Evolutionary conservation across 176 grass and related monocot species (phyloP).

Genomic region (Bonia amplexicaulis): DNA sequence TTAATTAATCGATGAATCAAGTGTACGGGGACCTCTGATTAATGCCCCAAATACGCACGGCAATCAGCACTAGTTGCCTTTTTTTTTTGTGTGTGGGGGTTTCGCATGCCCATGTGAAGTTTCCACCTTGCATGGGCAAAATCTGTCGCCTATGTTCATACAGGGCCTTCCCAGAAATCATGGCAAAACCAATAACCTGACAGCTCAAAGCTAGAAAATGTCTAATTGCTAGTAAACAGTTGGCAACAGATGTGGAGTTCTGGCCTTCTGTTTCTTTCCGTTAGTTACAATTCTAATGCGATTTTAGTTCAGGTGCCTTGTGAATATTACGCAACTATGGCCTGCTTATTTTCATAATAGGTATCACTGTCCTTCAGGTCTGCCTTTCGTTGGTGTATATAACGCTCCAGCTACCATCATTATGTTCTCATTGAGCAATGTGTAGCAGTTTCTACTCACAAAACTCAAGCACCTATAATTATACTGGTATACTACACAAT

Average conservation of each 20-base stretch:
- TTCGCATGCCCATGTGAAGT: neutral
- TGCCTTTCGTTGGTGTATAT: neutral
- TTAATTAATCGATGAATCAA: neutral
- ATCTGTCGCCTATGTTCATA: neutral
- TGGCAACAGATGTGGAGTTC: too few relatives aligned
- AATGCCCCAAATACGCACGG: neutral
- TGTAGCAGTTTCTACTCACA: conserved; percentile 1
- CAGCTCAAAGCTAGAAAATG: neutral
- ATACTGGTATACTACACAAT: neutral
- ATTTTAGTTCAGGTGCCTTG: neutral
- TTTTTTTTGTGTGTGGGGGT: too few relatives aligned
- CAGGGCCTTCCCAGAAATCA: neutral
- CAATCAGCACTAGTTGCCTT: neutral
- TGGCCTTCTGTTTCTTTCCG: neutral
- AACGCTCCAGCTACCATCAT: neutral
- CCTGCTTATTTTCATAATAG: neutral
- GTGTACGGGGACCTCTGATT: neutral
- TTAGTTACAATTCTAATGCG: neutral
- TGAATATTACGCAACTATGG: too few relatives aligned
- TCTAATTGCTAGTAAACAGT: neutral
- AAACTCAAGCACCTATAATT: neutral
- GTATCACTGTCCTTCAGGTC: neutral
- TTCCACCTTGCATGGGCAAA: neutral
- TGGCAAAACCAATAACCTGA: neutral
- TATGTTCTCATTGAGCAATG: conserved; percentile 34